phyloP scores from a whole-genome alignment of 2,329 filamentous ascomycete species.

The Drechslerella stenobrocha region DNA sequence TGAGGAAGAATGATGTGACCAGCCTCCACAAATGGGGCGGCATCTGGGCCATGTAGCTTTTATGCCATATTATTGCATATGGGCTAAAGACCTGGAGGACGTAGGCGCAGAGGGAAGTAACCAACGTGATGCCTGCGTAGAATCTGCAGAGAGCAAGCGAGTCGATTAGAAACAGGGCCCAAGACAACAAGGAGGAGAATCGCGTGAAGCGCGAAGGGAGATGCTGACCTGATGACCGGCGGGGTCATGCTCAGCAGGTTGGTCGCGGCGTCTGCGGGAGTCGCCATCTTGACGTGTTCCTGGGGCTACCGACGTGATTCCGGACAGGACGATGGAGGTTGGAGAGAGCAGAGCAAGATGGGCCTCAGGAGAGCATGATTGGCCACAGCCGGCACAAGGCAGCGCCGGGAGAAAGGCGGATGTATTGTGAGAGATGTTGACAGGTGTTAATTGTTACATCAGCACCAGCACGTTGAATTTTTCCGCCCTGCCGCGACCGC shows the following conservation, averaged over 20 bases:
- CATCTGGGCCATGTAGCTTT: constrained; percentile 28
- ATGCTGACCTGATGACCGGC: constrained; percentile 42
- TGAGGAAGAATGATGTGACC: constrained; percentile 41
- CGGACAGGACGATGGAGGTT: no score
- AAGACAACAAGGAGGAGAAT: constrained; percentile 2
- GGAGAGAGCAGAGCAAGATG: no score
- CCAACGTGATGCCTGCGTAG: constrained; percentile 29
- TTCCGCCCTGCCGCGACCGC: constrained; percentile 26
- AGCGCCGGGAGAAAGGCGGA: no score
- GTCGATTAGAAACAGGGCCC: not conserved
- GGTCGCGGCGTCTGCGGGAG: constrained; percentile 28
- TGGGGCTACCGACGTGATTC: constrained; percentile 28
- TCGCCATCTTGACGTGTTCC: constrained; percentile 23
- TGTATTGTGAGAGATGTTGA: constrained; percentile 48
- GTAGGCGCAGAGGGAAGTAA: constrained; percentile 16
- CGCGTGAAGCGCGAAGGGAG: no score
- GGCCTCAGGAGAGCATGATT: no score
- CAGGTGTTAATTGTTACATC: constrained; percentile 40
- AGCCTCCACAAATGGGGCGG: constrained; percentile 41
- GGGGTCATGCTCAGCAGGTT: constrained; percentile 31
- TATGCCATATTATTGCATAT: constrained; percentile 31
- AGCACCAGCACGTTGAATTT: constrained; percentile 15
- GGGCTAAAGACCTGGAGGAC: constrained; percentile 20
- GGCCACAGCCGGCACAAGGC: no score
- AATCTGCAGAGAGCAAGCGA: constrained; percentile 9